Conservation (phyloP, 2,329 filamentous ascomycete species). For the Epichloe typhina region DNA sequence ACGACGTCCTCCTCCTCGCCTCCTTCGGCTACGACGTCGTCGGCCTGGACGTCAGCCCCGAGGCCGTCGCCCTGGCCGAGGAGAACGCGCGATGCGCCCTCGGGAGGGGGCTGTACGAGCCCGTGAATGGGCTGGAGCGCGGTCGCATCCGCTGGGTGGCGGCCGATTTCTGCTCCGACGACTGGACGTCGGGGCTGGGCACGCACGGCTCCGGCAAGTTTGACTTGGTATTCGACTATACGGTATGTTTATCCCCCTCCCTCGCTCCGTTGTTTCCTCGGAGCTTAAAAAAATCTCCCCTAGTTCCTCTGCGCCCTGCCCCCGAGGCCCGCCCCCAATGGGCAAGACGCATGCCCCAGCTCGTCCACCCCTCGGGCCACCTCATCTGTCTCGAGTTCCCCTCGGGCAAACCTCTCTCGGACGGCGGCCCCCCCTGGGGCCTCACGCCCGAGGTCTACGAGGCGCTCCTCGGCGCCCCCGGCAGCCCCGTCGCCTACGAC, state of each 20-base stretch:
- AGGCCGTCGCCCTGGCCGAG: slow-evolving; percentile 31
- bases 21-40: slow-evolving; percentile 65
- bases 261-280: neutral
- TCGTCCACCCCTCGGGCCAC: slow-evolving; percentile 35
- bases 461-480: slow-evolving; percentile 57
- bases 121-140: slow-evolving; percentile 23
- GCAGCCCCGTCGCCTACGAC: slow-evolving; percentile 50
- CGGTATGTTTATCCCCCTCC: slow-evolving; percentile 34
- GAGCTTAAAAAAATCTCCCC: neutral
- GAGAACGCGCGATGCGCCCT: slow-evolving; percentile 27
- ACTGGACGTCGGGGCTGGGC: slow-evolving; percentile 34
- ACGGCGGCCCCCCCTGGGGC: slow-evolving; percentile 61
- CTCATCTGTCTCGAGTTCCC: slow-evolving; percentile 66
- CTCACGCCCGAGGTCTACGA: slow-evolving; percentile 56
- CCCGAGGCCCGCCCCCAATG: slow-evolving; percentile 39
- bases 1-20: slow-evolving; percentile 66
- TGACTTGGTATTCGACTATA: slow-evolving; percentile 54
- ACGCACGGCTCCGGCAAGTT: slow-evolving; percentile 35
- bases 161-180: slow-evolving; percentile 55
- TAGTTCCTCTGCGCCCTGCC: slow-evolving; percentile 52
- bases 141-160: slow-evolving; percentile 43
- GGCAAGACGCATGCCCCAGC: slow-evolving; percentile 36
- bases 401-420: slow-evolving; percentile 50
- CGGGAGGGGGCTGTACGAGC: slow-evolving; percentile 28
- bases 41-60: slow-evolving; percentile 54